Evolutionary conservation across 148 eudicot genomes (phyloP).

Genomic region (Amaranthus cruentus): DNA sequence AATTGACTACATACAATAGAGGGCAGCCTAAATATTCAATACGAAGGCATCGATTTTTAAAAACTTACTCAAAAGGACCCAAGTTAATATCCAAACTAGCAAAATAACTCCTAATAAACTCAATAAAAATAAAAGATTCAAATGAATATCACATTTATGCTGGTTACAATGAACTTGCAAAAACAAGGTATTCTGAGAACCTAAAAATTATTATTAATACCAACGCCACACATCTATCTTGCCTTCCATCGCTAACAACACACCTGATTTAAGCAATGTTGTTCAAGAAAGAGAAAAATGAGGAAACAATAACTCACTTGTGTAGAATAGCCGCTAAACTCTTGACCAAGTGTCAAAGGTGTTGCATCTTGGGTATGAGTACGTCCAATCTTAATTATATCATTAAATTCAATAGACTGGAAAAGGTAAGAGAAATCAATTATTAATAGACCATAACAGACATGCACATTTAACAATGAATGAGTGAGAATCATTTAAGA

Average conservation of each 20-base stretch:
- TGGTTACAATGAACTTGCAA: neutral
- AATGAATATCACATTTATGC: neutral
- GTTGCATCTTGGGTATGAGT: slow-evolving; percentile 99
- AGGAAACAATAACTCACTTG: slow-evolving; percentile 53
- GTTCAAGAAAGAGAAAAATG: neutral
- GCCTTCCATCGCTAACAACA: neutral
- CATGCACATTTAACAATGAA: neutral
- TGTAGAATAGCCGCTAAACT: slow-evolving; percentile 90
- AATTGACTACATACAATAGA: neutral
- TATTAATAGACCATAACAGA: neutral
- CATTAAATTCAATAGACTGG: slow-evolving; percentile 75
- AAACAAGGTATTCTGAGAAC: neutral
- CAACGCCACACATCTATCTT: neutral
- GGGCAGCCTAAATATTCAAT: neutral
- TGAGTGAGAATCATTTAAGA: neutral
- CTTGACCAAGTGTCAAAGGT: slow-evolving; percentile 99
- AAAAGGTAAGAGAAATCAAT: slow-evolving; percentile 17
- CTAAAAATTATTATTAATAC: neutral
- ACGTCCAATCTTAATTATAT: slow-evolving; percentile 93
- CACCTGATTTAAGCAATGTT: neutral
- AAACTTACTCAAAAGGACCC: too few species aligned
- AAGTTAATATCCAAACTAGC: neutral
- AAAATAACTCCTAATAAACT: neutral
- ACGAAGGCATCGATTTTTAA: neutral
- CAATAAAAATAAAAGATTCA: neutral